Conservation (phyloP, 2,329 filamentous ascomycete genomes). For the Coniella lustricola region DNA sequence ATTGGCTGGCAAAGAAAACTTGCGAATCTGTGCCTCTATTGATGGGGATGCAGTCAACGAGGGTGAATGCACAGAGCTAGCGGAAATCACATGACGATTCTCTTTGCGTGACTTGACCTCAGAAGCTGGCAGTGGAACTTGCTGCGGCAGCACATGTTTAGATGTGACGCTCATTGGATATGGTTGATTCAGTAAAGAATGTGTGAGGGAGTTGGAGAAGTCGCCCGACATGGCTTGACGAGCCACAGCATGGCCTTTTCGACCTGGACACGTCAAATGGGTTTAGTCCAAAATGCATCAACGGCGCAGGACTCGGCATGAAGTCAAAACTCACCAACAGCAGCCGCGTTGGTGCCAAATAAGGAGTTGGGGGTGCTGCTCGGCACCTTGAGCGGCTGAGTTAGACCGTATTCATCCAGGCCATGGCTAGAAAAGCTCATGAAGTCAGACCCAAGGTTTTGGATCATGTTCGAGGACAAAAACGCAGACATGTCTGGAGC, state of each 20-base stretch:
- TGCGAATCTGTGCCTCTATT: slow-evolving; percentile 28
- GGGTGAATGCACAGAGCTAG: slow-evolving; percentile 13
- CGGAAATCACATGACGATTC: slow-evolving; percentile 25
- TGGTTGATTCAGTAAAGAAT: slow-evolving; percentile 43
- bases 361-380: slow-evolving; percentile 35
- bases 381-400: slow-evolving; percentile 29
- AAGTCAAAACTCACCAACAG: slow-evolving; percentile 2
- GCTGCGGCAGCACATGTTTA: slow-evolving; percentile 22
- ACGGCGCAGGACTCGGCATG: neutral
- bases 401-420: slow-evolving; percentile 28
- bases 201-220: slow-evolving; percentile 36
- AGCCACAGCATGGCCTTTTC: slow-evolving; percentile 17
- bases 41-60: slow-evolving; percentile 14
- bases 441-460: slow-evolving; percentile 17
- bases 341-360: neutral
- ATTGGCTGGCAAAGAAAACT: slow-evolving; percentile 29
- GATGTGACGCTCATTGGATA: slow-evolving; percentile 26
- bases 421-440: slow-evolving; percentile 25
- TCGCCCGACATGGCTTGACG: slow-evolving; percentile 27
- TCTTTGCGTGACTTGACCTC: slow-evolving; percentile 41
- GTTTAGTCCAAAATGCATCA: neutral
- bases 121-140: slow-evolving; percentile 25
- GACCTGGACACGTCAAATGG: neutral
- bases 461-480: slow-evolving; percentile 16
- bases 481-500: slow-evolving; percentile 42